Evolutionary conservation across 768 basidiomycete genomes (phyloP).

Genomic region (Candolleomyces eurysporus): DNA sequence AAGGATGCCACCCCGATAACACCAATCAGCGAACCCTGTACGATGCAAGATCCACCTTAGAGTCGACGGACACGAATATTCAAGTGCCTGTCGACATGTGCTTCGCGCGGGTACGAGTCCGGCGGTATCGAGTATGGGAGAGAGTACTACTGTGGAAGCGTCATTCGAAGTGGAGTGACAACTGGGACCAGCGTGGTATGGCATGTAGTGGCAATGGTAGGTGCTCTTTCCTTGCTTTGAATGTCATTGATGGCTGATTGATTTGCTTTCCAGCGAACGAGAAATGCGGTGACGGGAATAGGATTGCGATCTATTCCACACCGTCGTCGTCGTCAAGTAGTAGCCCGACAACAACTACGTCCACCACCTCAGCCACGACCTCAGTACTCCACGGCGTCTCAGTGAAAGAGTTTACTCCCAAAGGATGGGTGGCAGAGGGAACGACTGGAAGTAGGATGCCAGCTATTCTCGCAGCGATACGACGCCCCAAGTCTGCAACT

Average conservation of each 20-base stretch:
- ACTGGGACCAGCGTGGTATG: conserved; percentile 26
- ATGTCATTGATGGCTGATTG: too few species aligned
- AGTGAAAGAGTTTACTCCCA: not conserved
- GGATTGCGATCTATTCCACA: conserved; percentile 22
- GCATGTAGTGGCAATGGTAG: conserved; percentile 29
- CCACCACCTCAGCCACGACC: not conserved
- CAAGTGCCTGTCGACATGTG: conserved; percentile 27
- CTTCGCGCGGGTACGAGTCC: conserved; percentile 22
- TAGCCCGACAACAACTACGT: too few species aligned
- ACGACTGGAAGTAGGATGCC: conserved; percentile 18
- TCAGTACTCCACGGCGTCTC: not conserved
- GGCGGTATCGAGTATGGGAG: conserved; percentile 30
- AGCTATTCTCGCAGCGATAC: conserved; percentile 18
- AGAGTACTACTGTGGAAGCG: conserved; percentile 30
- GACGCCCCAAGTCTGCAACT: conserved; percentile 23
- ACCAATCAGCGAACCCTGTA: conserved; percentile 1
- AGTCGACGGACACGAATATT: conserved; percentile 22
- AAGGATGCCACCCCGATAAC: conserved; percentile 19
- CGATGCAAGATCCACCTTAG: conserved; percentile 1
- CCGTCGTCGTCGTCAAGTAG: not conserved
- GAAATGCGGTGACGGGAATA: conserved; percentile 27
- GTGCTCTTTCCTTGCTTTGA: conserved; percentile 1
- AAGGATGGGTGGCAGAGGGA: conserved; percentile 32
- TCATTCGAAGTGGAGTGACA: conserved; percentile 19
- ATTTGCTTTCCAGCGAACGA: too few species aligned